Conservation (phyloP, 805 yeast species). For the Teunomyces gatunensis region DNA sequence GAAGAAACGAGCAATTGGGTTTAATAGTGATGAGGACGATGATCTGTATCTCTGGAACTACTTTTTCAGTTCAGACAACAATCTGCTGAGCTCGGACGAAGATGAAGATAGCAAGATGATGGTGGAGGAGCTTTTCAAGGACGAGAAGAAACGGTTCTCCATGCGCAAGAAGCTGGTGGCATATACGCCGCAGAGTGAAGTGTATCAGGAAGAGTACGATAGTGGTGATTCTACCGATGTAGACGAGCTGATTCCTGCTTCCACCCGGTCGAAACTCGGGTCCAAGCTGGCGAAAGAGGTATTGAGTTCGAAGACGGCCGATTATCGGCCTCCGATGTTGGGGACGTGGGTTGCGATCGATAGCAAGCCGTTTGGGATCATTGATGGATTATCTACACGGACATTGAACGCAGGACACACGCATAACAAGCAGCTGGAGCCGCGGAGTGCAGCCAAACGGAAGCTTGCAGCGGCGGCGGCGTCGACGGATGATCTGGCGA, state of each 20-base stretch:
- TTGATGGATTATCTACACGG: conserved; percentile 90
- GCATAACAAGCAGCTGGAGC: conserved; percentile 10
- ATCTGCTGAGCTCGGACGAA: conserved; percentile 25
- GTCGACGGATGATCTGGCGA: conserved; percentile 34
- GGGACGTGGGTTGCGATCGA: conserved; percentile 88
- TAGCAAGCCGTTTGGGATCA: conserved; percentile 85
- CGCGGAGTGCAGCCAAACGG: conserved; percentile 12
- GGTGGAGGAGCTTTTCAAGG: conserved; percentile 23
- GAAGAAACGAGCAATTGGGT: conserved; percentile 15
- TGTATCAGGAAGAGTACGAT: conserved; percentile 36
- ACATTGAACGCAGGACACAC: conserved; percentile 46
- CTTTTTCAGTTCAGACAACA: conserved; percentile 52
- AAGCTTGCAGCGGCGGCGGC: neutral
- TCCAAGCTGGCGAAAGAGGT: conserved; percentile 89
- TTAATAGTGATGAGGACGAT: conserved; percentile 51
- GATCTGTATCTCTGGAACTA: conserved; percentile 75
- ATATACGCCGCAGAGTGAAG: conserved; percentile 1
- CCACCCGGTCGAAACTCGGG: conserved; percentile 52
- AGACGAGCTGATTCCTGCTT: conserved; percentile 68
- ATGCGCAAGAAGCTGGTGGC: conserved; percentile 3
- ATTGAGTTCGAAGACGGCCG: conserved; percentile 79
- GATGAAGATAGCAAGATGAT: conserved; percentile 19
- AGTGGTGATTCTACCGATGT: conserved; percentile 95
- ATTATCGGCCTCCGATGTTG: conserved; percentile 84
- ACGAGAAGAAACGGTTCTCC: conserved; percentile 5